Base-by-base conservation (phyloP, 1,284 basidiomycete genomes). In the Pholiota adiposa region DNA sequence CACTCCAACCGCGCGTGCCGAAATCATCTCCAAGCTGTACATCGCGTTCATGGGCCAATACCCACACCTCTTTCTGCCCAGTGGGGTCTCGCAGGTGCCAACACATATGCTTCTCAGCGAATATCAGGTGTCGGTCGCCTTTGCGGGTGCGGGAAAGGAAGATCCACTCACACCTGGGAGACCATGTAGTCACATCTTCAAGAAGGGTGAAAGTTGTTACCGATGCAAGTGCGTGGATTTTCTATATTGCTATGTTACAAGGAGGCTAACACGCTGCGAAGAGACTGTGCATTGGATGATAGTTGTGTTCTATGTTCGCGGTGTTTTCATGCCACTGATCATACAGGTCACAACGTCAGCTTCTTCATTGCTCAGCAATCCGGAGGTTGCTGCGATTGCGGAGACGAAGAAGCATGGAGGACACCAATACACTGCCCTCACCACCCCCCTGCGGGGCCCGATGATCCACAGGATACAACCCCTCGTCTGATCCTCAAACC, bases 351-450 rank as follows among this genome's bases (percentile, higher is more conserved):
- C 77, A 96, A 94, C 65, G 88, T 97, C 66, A 90, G 90, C 62
- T 96, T 96, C 77, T 94, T 93, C 72, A 90, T 94, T 62, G 90
- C 93, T 9, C 93, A 94, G 63, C 92, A 96, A 68, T 91, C 93
- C 0, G 93, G 93, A 8, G 92, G 94, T 2, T 95, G 92, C 65
- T 97, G 96, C 71, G 95, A 97, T 74, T 97, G 96, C 68, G 94
- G 94, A 19, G 95, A 97, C 69, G 79, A 83, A 25, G 92, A 96
- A 69, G 93, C 93, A 1, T 97, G 94, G 94, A 81, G 86, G 29
- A 68, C 70, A 4, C 77, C 83, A 29, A 82, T 92, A 19, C 75
- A 80, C 5, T 97, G 94, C 72, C 85, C 88, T 0, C 84, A 85
- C 68, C 94, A 96, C 69, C 83, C 85, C 7, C 75, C 75, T 56